These are phyloP conservation scores for Hygrophorus pudorinus DNA, from an alignment of 768 basidiomycete genomes.

Conservation along the genomic window DNA sequence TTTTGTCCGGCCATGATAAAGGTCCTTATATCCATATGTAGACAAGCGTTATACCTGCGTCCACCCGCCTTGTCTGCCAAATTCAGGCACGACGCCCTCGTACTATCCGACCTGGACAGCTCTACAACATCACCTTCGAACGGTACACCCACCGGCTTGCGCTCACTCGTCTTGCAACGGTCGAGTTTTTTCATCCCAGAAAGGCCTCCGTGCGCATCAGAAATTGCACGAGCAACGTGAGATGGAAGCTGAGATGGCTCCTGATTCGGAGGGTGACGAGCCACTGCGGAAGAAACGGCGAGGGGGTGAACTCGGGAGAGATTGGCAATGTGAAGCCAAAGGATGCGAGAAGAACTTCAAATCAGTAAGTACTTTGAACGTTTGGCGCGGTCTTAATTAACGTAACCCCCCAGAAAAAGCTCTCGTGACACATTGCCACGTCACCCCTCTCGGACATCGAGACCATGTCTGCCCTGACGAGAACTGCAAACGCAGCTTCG, in stretches of 20 bases:
- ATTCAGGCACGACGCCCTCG: too few species aligned
- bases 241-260: slow-evolving; percentile 36
- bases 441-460: slow-evolving; percentile 65
- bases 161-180: slow-evolving; percentile 56
- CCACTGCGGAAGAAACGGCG: slow-evolving; percentile 44
- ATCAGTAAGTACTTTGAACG: slow-evolving; percentile 51
- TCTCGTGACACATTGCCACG: slow-evolving; percentile 54
- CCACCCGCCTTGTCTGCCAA: slow-evolving; percentile 40
- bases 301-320: slow-evolving; percentile 68
- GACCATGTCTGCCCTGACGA: slow-evolving; percentile 57
- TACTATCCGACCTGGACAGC: slow-evolving; percentile 83
- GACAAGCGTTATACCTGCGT: slow-evolving; percentile 83
- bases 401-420: slow-evolving; percentile 90
- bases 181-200: slow-evolving; percentile 63
- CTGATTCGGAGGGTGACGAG: slow-evolving; percentile 16
- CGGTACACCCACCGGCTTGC: slow-evolving; percentile 77
- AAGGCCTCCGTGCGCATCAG: slow-evolving; percentile 69
- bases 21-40: slow-evolving; percentile 17
- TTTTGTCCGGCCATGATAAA: background rate
- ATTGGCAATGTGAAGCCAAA: slow-evolving; percentile 61
- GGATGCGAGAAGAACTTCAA: slow-evolving; percentile 88
- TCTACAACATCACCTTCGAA: slow-evolving; percentile 74
- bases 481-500: slow-evolving; percentile 57
- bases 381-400: too few species aligned
- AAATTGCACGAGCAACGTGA: slow-evolving; percentile 71